Base-by-base conservation (phyloP, 371 early-diverging fungal genomes). In the Cladochytrium tenue region DNA sequence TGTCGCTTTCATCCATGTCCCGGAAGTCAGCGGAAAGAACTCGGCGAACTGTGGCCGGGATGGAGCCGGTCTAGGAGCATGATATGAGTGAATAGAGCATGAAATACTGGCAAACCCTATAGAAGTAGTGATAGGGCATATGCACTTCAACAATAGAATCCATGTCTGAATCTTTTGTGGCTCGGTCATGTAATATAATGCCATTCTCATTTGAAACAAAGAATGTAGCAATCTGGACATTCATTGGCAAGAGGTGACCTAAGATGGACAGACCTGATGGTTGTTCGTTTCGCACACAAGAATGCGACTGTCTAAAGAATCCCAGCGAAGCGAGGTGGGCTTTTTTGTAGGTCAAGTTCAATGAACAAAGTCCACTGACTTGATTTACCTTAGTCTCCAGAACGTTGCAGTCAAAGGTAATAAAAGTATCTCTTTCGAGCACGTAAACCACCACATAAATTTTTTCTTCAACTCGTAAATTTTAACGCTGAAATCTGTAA, bases 71-170 rank as follows among this genome's bases (percentile, higher is more conserved):
- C 61, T 60, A 28, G n/a, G n/a, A n/a, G n/a, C n/a, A n/a, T n/a
- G n/a, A n/a, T n/a, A n/a, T n/a, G n/a, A n/a, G n/a, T 43, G 50
- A 10, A 23, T 51, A 0, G 51, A 10, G 15, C 56, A n/a, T 26
- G 17, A 56, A 27, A 13, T 56, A 20, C 26, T 13, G 13, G 26
- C 79, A 27, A 34, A 77, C 77, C 63, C 74, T 63, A 30, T 63
- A 17, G 66, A 69, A 78, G 50, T 72, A 72, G 23, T 70, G 73
- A 55, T 52, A 72, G 13, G 81, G 81, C 70, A 78, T 68, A 7
- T 58, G 51, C 3, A 72, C 70, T 7, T 75, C 81, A 28, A 76
- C 43, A 0, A 81, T 63, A 13, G 43, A 20, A 3, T 76, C 75
- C 17, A 33, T 32, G 20, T 62, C 67, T 0, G n/a, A 34, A 4